A percentile compares a stretch with the other conserved stretches of the same genome.
phyloP scores from a whole-genome alignment of 139 green algal genomes.

The Mychonastes homosphaera region DNA sequence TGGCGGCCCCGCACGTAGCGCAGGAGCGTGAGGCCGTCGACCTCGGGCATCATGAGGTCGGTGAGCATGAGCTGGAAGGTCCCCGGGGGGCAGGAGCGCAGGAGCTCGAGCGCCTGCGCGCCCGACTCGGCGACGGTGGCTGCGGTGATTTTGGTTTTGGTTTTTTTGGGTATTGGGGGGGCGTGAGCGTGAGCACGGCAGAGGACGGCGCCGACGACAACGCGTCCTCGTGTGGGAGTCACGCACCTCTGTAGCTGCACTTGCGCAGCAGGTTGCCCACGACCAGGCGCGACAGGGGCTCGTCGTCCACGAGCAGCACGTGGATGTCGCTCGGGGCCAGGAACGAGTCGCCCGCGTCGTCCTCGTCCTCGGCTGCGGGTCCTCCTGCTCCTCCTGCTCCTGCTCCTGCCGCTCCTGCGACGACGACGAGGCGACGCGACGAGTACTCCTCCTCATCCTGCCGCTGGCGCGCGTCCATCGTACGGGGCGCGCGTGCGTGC shows the following conservation, averaged over 20 bases:
- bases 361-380: no score
- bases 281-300: constrained; percentile 57
- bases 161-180: background rate
- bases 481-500: no score
- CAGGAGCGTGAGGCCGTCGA: constrained; percentile 73
- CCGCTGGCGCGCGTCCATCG: no score
- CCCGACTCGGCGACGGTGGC: constrained; percentile 63
- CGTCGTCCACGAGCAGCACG: constrained; percentile 79
- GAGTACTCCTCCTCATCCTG: no score
- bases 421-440: no score
- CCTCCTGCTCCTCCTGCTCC: no score
- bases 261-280: constrained; percentile 65
- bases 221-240: background rate
- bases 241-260: constrained; percentile 67
- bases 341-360: no score
- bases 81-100: constrained; percentile 41
- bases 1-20: constrained; percentile 40
- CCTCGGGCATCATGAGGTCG: constrained; percentile 86
- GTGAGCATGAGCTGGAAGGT: constrained; percentile 78
- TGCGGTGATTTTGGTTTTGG: constrained; percentile 23
- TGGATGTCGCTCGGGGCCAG: constrained; percentile 34
- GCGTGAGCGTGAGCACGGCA: background rate
- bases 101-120: constrained; percentile 52
- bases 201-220: background rate
- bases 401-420: no score